Conservation (phyloP, 306 rosid genomes). For the Medicago ruthenica region DNA sequence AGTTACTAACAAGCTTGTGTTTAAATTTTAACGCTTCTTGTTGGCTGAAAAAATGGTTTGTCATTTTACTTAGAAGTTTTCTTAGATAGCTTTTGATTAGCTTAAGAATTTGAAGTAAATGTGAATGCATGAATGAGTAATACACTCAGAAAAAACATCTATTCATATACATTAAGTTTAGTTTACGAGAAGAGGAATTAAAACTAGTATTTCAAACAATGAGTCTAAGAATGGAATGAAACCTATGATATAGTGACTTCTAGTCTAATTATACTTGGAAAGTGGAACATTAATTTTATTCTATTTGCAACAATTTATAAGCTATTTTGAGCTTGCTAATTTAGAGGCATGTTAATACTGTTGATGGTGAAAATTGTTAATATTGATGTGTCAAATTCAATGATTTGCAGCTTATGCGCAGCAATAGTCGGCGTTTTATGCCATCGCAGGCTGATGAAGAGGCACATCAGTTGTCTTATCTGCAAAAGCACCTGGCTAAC, state of each 20-base stretch:
- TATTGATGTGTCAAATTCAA: slow-evolving; percentile 2
- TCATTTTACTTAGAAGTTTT: background rate
- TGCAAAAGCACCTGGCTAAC: slow-evolving; percentile 84
- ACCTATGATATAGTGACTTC: background rate
- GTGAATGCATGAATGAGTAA: background rate
- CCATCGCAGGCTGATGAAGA: slow-evolving; percentile 95
- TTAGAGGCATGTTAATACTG: background rate
- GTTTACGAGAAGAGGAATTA: background rate
- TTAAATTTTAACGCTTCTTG: slow-evolving; percentile 4
- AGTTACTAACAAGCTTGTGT: slow-evolving; percentile 31
- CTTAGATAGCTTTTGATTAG: background rate
- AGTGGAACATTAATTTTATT: background rate
- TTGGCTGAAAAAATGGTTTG: background rate
- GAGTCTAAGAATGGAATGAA: background rate
- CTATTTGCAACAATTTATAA: background rate
- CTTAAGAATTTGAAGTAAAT: background rate
- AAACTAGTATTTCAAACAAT: background rate
- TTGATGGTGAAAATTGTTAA: slow-evolving; percentile 28
- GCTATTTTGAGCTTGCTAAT: background rate
- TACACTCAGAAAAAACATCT: background rate
- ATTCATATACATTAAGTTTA: background rate
- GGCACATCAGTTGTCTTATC: slow-evolving; percentile 88
- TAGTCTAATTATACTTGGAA: background rate
- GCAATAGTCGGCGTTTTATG: slow-evolving; percentile 86
- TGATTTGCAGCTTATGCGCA: slow-evolving; percentile 86